phyloP scores from a whole-genome alignment of 371 early-diverging fungal species.

The Mortierella sp. region DNA sequence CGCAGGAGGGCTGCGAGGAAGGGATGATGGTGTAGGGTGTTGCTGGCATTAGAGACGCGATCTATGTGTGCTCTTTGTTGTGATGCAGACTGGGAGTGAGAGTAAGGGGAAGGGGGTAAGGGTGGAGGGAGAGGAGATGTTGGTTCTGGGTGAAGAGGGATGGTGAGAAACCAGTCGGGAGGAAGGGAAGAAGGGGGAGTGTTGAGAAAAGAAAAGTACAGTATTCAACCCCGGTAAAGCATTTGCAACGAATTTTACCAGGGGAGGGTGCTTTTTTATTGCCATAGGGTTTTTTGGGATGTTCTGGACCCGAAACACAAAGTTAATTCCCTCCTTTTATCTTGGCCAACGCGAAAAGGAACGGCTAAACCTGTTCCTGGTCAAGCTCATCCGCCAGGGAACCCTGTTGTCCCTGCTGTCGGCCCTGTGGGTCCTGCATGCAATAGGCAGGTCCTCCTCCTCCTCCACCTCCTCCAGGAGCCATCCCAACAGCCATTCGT shows the following conservation, averaged over 20 bases:
- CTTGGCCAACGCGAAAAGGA: neutral
- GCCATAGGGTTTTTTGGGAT: neutral
- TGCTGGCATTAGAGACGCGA: constrained; percentile 18
- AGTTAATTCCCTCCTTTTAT: neutral
- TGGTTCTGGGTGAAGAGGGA: neutral
- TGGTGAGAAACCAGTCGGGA: neutral
- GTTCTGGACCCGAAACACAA: neutral
- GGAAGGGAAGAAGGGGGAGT: neutral
- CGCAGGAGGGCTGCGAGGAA: constrained; percentile 35
- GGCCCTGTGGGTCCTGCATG: neutral
- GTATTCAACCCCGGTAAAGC: neutral
- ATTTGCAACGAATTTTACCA: neutral
- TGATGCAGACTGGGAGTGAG: too few species aligned
- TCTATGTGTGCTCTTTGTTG: neutral
- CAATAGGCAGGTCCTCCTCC: neutral
- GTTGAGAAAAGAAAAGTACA: neutral
- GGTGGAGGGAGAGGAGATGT: neutral
- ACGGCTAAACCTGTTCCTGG: neutral
- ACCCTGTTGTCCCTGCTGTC: neutral
- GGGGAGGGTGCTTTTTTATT: neutral
- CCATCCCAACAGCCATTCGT: neutral
- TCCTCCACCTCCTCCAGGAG: neutral
- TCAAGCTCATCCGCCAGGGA: neutral
- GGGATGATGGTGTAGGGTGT: constrained; percentile 31
- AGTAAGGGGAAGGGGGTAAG: neutral